A percentile compares a stretch with the other conserved stretches of the same genome.
Conservation (phyloP, 2,329 filamentous ascomycete genomes). For the Neocucurbitaria cava region DNA sequence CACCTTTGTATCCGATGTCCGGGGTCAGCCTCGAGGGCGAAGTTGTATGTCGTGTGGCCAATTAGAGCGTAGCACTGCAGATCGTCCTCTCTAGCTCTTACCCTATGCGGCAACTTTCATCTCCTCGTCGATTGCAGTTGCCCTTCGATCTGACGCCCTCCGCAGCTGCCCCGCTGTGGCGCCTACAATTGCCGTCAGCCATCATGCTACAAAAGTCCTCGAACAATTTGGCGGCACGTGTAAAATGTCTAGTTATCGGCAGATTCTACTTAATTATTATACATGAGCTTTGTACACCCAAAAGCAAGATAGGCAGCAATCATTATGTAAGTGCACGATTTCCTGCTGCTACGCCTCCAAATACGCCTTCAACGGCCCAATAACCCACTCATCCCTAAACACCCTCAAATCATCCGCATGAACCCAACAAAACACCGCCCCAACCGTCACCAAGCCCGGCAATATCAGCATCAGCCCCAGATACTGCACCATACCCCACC, state of each 20-base stretch:
- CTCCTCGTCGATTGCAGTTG: background rate
- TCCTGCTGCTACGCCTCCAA: constrained; percentile 7
- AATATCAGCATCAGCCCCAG: constrained; percentile 24
- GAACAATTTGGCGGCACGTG: too few species aligned
- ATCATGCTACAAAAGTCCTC: too few species aligned
- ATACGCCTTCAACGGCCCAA: constrained; percentile 16
- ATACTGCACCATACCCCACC: constrained; percentile 31
- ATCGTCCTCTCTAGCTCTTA: background rate
- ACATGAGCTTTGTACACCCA: too few species aligned
- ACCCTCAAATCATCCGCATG: constrained; percentile 15
- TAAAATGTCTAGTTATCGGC: too few species aligned
- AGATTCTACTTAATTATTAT: too few species aligned
- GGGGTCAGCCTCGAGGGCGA: background rate
- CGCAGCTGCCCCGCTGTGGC: background rate
- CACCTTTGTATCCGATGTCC: too few species aligned
- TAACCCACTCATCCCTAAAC: constrained; percentile 17
- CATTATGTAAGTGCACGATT: too few species aligned
- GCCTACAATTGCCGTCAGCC: background rate
- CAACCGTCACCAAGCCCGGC: constrained; percentile 14
- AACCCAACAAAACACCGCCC: constrained; percentile 9
- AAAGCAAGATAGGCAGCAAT: too few species aligned
- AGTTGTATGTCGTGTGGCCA: background rate
- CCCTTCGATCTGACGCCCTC: background rate
- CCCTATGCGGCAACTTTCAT: background rate
- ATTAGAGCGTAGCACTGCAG: background rate